Base-by-base conservation (phyloP, 768 basidiomycete genomes). In the Russula abietina region DNA sequence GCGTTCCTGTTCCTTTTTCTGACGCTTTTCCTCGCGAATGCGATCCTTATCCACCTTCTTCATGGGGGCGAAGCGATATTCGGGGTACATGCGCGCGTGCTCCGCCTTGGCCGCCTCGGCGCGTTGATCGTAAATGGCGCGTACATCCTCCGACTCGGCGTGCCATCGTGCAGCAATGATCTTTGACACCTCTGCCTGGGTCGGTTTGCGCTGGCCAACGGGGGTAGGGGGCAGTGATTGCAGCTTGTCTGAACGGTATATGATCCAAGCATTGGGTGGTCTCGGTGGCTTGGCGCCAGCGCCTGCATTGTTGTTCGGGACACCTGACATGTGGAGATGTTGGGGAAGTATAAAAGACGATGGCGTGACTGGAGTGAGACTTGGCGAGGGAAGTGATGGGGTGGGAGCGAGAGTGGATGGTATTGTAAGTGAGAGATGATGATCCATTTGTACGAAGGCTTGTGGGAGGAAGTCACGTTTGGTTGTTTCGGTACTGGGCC, bases 241-340 rank as follows among this genome's bases (percentile, higher is more conserved):
- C 26, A 80, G 71, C 60, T 74, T 76, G 60, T 77, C 76, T 6
- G 78, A 79, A n/a, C 80, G 75, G 65, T 80, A 81, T 14, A 81
- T 67, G 65, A 81, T 80, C 80, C 80, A 80, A 10, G 80, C 77
- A 67, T 80, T 81, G 33, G 77, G 78, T 17, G 80, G 80, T 28
- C 80, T 73, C 17, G 77, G 75, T 2, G 70, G 45, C 8, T 53
- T 55, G 46, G 50, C 63, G 43, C 51, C 55, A 16, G 59, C 39
- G 56, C 46, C 57, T 50, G 55, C n/a, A 39, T 46, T 61, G 50
- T 52, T 60, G 45, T 54, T 56, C 12, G 26, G 9, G 54, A 39
- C 24, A 56, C 41, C 26, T 30, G 63, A 64, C 63, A 64, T 64
- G 62, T 19, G 2, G 39, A 16, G 50, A 22, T 28, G 55, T 45